A percentile compares a stretch with the other conserved stretches of the same genome.
These are phyloP conservation scores for Abelmoschus esculentus DNA, from an alignment of 345 rosid genomes.

Conservation along the genomic window DNA sequence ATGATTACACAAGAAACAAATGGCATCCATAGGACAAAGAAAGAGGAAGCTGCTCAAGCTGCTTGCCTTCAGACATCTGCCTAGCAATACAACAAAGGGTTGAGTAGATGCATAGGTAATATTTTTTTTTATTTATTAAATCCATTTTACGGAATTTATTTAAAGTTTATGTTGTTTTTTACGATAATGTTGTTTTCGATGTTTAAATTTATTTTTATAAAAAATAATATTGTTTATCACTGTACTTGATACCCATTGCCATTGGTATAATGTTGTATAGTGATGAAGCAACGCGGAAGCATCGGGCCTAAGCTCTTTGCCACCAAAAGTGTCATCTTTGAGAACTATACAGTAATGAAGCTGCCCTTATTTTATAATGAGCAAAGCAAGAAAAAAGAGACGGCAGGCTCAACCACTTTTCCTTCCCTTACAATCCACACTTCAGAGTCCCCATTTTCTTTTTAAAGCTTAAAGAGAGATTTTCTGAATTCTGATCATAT, in stretches of 20 bases:
- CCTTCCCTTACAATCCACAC: conserved; percentile 8
- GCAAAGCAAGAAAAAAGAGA: not conserved
- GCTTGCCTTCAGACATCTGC: not conserved
- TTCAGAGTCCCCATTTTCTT: not conserved
- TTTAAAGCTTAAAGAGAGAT: not conserved
- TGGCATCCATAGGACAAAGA: not conserved
- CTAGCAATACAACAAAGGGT: not conserved
- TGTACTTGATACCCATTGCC: too few relatives aligned
- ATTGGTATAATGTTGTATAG: too few relatives aligned
- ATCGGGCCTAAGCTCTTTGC: not conserved
- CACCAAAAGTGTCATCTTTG: not conserved
- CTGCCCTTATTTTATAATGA: not conserved
- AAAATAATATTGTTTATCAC: too few relatives aligned
- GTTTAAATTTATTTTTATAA: too few relatives aligned
- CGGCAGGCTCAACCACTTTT: not conserved
- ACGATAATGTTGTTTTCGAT: too few relatives aligned
- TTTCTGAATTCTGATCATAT: not conserved
- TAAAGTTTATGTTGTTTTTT: too few relatives aligned
- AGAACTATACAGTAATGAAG: not conserved
- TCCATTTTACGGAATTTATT: too few relatives aligned
- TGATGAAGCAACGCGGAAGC: conserved; percentile 22
- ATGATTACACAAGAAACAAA: not conserved
- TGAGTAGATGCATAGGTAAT: too few relatives aligned
- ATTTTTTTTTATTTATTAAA: too few relatives aligned
- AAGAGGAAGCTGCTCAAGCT: not conserved